phyloP scores from a whole-genome alignment of 257 asterid genomes.

The Nicotiana attenuata region DNA sequence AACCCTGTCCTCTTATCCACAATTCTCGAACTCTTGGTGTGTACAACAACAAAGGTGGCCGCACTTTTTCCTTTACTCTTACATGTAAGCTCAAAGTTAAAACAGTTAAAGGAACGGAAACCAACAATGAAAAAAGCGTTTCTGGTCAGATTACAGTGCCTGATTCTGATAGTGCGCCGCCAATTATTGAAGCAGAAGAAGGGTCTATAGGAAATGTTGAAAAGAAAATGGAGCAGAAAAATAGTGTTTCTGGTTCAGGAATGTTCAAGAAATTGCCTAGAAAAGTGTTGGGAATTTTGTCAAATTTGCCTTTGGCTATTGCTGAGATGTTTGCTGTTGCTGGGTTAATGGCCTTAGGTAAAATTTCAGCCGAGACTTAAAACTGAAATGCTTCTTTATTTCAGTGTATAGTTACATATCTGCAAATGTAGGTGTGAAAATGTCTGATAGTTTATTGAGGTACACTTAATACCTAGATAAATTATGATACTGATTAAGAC shows the following conservation, averaged over 20 bases:
- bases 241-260: conserved; percentile 19
- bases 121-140: conserved; percentile 25
- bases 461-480: neutral
- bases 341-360: conserved; percentile 89
- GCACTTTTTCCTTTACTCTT: conserved; percentile 28
- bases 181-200: conserved; percentile 31
- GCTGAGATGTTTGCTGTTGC: conserved; percentile 78
- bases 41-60: conserved; percentile 15
- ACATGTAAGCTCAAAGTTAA: conserved; percentile 44
- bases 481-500: neutral
- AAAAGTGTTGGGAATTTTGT: conserved; percentile 50
- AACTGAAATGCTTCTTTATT: neutral
- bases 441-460: neutral
- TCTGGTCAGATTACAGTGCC: conserved; percentile 40
- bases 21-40: conserved; percentile 23
- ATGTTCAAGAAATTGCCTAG: conserved; percentile 41
- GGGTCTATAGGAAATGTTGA: conserved; percentile 21
- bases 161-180: conserved; percentile 60
- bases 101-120: conserved; percentile 29
- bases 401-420: neutral
- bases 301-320: conserved; percentile 86
- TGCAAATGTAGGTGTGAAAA: neutral
- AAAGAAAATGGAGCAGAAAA: conserved; percentile 24
- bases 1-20: conserved; percentile 13
- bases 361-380: neutral